These are phyloP conservation scores for Hibiscus mutabilis DNA, from an alignment of 345 rosid species.

Conservation along the genomic window DNA sequence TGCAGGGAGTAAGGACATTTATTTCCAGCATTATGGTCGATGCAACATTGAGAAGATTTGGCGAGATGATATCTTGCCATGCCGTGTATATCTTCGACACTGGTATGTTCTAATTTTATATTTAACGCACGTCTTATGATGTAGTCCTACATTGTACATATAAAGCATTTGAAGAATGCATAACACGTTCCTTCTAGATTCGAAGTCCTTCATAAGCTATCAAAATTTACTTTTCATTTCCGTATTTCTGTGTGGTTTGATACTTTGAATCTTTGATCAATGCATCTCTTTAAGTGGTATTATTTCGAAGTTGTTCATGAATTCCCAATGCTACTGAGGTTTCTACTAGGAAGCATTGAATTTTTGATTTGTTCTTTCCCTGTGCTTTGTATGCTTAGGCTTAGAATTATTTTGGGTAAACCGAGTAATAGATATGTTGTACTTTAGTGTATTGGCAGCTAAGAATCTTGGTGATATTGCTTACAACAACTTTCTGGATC, in stretches of 20 bases:
- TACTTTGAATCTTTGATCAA: background rate
- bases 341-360: background rate
- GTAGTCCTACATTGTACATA: background rate
- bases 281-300: background rate
- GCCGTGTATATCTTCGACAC: conserved; percentile 85
- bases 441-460: conserved; percentile 79
- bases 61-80: conserved; percentile 84
- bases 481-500: conserved; percentile 68
- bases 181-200: background rate
- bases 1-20: conserved; percentile 70
- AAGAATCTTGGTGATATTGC: conserved; percentile 65
- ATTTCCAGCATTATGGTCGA: conserved; percentile 62
- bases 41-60: conserved; percentile 73
- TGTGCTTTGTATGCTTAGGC: background rate
- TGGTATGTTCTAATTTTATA: conserved; percentile 38
- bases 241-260: background rate
- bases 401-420: background rate
- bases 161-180: background rate
- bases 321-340: background rate
- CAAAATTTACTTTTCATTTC: background rate
- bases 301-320: background rate
- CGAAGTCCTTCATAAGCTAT: background rate
- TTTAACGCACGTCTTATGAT: background rate
- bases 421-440: background rate
- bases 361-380: background rate